Evolutionary conservation across 2,329 filamentous ascomycete genomes (phyloP).

Genomic region (Madurella fahalii): DNA sequence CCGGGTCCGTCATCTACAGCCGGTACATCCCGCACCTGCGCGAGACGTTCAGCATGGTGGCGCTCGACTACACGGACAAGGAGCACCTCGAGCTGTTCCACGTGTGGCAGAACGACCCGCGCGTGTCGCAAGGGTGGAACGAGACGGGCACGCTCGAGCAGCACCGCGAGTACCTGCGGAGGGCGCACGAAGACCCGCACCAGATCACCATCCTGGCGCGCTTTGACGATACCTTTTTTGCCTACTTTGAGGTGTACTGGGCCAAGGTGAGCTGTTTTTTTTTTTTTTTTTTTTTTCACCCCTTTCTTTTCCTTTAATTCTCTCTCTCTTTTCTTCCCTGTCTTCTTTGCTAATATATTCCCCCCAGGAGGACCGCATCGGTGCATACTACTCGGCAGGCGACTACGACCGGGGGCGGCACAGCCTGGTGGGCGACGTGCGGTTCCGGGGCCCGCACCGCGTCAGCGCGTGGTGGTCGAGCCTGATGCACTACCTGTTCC

Average conservation of each 20-base stretch:
- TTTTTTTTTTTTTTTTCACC: neutral
- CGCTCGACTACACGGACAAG: constrained; percentile 60
- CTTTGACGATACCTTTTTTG: constrained; percentile 68
- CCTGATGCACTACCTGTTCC: constrained; percentile 59
- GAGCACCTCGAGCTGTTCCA: constrained; percentile 69
- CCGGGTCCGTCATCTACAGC: constrained; percentile 69
- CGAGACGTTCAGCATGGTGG: constrained; percentile 75
- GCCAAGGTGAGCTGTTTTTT: constrained; percentile 45
- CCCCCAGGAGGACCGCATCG: constrained; percentile 51
- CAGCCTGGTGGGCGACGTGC: constrained; percentile 55
- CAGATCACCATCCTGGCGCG: constrained; percentile 65
- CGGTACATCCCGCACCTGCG: constrained; percentile 72
- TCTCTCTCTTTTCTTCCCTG: neutral
- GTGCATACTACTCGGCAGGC: constrained; percentile 51
- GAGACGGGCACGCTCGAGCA: constrained; percentile 71
- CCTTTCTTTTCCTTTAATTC: neutral
- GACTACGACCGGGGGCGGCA: constrained; percentile 58
- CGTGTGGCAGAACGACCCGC: constrained; percentile 78
- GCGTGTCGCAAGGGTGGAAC: constrained; percentile 76
- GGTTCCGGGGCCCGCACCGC: constrained; percentile 57
- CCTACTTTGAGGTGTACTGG: constrained; percentile 81
- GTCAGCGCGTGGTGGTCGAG: constrained; percentile 60
- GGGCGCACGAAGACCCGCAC: constrained; percentile 67
- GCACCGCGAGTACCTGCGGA: constrained; percentile 66
- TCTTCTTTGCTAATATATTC: neutral